Conservation (phyloP, 169 alveolate genomes). For the Cryptosporidium parvum region DNA sequence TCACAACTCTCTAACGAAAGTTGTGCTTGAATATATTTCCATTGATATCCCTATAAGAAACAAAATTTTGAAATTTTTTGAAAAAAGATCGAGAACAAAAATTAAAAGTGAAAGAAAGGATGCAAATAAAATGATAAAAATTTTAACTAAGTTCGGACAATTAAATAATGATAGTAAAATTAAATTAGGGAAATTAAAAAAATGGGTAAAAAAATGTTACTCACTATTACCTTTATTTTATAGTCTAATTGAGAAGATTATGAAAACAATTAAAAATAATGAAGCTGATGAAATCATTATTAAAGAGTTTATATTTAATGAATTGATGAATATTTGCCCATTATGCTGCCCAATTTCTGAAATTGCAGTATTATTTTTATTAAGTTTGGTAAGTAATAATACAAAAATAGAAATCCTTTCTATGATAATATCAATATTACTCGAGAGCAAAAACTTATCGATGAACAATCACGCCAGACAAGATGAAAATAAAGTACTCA, state of each 20-base stretch:
- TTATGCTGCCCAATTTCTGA: constrained; percentile 55
- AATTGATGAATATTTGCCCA: constrained; percentile 47
- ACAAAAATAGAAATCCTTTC: constrained; percentile 40
- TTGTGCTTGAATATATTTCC: constrained; percentile 5
- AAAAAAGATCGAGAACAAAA: background rate
- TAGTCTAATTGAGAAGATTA: constrained; percentile 6
- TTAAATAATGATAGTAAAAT: background rate
- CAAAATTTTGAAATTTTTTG: constrained; percentile 11
- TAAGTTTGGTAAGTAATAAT: constrained; percentile 21
- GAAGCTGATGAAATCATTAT: background rate
- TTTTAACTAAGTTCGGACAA: background rate
- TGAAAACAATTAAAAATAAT: background rate
- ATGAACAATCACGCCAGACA: background rate
- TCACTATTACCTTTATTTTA: constrained; percentile 29
- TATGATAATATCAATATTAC: background rate
- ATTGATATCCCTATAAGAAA: constrained; percentile 10
- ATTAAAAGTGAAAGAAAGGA: background rate
- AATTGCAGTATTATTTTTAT: constrained; percentile 11
- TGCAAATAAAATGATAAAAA: constrained; percentile 24
- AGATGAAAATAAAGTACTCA: background rate
- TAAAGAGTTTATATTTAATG: constrained; percentile 5
- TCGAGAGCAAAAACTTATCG: background rate
- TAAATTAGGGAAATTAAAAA: constrained; percentile 14
- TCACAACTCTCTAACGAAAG: constrained; percentile 17
- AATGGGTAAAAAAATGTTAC: constrained; percentile 21